Conservation (phyloP, 495 filamentous ascomycete species). For the Penicillium cataractarum region DNA sequence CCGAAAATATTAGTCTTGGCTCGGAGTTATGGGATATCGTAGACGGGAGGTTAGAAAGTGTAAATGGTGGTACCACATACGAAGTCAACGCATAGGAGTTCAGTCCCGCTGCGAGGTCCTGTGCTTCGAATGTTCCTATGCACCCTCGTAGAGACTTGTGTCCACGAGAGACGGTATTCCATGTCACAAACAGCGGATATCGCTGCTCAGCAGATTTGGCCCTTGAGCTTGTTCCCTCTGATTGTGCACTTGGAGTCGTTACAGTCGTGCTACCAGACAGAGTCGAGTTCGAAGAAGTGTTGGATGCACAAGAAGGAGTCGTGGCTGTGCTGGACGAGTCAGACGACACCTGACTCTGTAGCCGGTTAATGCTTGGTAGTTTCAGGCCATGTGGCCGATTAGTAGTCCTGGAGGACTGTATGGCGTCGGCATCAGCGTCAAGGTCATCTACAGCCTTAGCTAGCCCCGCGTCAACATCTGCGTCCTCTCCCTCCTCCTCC, state of each 20-base stretch:
- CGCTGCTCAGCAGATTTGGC: conserved; percentile 31
- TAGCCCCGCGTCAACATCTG: conserved; percentile 19
- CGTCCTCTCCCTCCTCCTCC: conserved; percentile 25
- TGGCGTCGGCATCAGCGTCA: conserved; percentile 33
- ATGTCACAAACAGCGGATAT: conserved; percentile 89
- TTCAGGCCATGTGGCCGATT: conserved; percentile 30
- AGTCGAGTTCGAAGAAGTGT: conserved; percentile 45
- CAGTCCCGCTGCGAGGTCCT: conserved; percentile 72
- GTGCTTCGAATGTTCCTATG: conserved; percentile 92
- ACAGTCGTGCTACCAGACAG: conserved; percentile 49
- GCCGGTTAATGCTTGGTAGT: conserved; percentile 37
- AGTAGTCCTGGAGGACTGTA: conserved; percentile 24
- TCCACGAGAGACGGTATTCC: conserved; percentile 74
- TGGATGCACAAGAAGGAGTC: conserved; percentile 48
- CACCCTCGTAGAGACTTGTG: conserved; percentile 81
- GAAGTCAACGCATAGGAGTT: conserved; percentile 83
- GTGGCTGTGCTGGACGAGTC: conserved; percentile 51
- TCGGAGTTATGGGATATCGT: not conserved
- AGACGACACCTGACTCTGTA: conserved; percentile 40
- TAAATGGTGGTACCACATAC: conserved; percentile 51
- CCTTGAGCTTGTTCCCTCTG: conserved; percentile 18
- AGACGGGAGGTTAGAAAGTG: not conserved
- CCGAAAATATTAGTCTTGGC: not conserved
- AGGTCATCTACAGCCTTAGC: conserved; percentile 29
- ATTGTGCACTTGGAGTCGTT: conserved; percentile 49